Evolutionary conservation across 352 stramenopile species (phyloP), one percentile per base, ranked within the genome.

Genomic region (Phytophthora macrochlamydospora): DNA sequence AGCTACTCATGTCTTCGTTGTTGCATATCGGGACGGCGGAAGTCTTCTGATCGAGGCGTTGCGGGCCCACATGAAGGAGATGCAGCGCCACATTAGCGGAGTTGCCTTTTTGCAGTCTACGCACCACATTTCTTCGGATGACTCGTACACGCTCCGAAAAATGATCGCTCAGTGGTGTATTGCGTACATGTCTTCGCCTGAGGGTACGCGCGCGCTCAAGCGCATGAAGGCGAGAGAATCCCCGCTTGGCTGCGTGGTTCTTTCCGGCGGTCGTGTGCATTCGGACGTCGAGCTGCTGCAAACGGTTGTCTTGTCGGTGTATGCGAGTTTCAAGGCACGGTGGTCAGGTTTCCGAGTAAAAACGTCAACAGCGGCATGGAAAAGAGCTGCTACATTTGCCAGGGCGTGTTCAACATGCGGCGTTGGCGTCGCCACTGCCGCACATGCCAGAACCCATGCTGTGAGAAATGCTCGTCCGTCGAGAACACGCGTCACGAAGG

Each of bases 261-360:
- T 91, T 1, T 87, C 79, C 9, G 73, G 60, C 0, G 82, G 82
- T 2, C 69, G 66, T 3, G 73, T 63, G 29, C 59, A 76, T 8
- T 83, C 78, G 37, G 79, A 89, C 28, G 75, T 83, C 4, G 76
- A 88, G 31, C 58, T 89, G 57, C 66, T 91, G 9, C 73, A 88
- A 49, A 58, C 69, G 11, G 66, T 91, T 31, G 66, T 84, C 13
- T 61, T 79, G 13, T 89, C 82, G 48, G 80, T 89, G 13, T 91
- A 78, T 45, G 77, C 82, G 30, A 85, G 78, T 37, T 91, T 91
- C 66, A 88, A 88, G 54, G 83, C 83, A 50, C 75, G 83, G 51
- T 91, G 81, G 79, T 89, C 83, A 48, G 83, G 83, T 46, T 91
- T 91, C 66, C 83, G 83, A 14, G 79, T 88, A 88, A 87, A 67